A percentile compares a stretch with the other conserved stretches of the same genome.
These are phyloP conservation scores for Musa itinerans DNA, from an alignment of 176 grass and related monocot species.

Conservation along the genomic window DNA sequence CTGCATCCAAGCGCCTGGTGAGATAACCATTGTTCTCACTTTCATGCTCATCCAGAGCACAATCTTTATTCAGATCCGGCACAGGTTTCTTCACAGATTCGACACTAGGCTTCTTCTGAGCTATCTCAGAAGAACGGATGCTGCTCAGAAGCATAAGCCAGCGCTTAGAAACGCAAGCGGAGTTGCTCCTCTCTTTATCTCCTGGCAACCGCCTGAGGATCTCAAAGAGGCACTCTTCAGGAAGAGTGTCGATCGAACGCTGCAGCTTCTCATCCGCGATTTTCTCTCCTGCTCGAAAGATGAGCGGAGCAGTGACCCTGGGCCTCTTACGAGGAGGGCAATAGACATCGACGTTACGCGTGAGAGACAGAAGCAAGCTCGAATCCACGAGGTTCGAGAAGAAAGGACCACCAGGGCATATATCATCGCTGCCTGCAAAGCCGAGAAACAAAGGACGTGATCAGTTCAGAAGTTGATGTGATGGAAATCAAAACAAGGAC, in stretches of 20 bases:
- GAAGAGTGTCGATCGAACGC: conserved; percentile 57
- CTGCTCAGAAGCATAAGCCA: conserved; percentile 59
- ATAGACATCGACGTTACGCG: conserved; percentile 30
- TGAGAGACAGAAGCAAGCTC: conserved; percentile 30
- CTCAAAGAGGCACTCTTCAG: conserved; percentile 86
- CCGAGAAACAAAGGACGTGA: too few species aligned
- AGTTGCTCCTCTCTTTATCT: conserved; percentile 43
- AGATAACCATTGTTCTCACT: conserved; percentile 24
- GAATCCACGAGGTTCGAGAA: conserved; percentile 17
- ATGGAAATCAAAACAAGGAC: too few species aligned
- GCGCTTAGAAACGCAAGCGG: conserved; percentile 70
- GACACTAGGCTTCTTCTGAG: not conserved
- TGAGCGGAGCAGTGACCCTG: conserved; percentile 50
- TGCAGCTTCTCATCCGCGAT: conserved; percentile 25
- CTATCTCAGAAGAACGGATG: conserved; percentile 66
- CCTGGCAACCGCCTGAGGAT: conserved; percentile 64
- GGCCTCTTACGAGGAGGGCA: conserved; percentile 51
- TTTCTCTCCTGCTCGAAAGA: conserved; percentile 5
- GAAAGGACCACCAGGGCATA: not conserved
- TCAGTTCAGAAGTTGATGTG: too few species aligned
- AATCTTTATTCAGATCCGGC: conserved; percentile 54
- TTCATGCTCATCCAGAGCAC: conserved; percentile 23
- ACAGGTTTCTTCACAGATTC: conserved; percentile 20
- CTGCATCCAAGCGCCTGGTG: conserved; percentile 41
- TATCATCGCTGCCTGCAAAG: not conserved